These are phyloP conservation scores for Aspergillus novofumigatus DNA, from an alignment of 2,329 filamentous ascomycete genomes.

Conservation along the genomic window DNA sequence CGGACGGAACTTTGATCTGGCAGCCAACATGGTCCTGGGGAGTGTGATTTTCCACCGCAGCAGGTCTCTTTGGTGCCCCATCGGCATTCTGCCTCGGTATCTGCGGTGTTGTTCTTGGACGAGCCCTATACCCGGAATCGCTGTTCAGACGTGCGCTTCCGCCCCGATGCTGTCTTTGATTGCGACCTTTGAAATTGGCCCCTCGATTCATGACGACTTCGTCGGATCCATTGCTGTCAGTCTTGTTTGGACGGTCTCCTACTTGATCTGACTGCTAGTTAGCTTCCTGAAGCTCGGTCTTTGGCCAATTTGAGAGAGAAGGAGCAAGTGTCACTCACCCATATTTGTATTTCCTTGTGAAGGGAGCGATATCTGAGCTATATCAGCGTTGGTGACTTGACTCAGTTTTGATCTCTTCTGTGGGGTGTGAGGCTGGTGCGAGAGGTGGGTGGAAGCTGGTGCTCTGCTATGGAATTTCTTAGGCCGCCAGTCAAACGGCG, in stretches of 20 bases:
- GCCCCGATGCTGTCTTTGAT: not conserved
- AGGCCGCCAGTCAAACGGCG: not conserved
- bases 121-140: not conserved
- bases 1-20: not conserved
- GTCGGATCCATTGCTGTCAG: slow-evolving; percentile 17
- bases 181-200: not conserved
- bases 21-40: not conserved
- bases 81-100: not conserved
- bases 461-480: not conserved
- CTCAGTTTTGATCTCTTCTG: not conserved
- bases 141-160: not conserved
- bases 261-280: not conserved
- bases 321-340: not conserved
- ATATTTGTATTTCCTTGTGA: not conserved
- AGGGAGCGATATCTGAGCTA: not conserved
- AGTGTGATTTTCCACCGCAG: not conserved
- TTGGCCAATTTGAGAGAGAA: not conserved
- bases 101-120: not conserved
- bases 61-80: not conserved
- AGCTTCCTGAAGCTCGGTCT: not conserved
- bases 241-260: slow-evolving; percentile 1
- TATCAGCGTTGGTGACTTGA: not conserved
- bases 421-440: not conserved
- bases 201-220: slow-evolving; percentile 17
- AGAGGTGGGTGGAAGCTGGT: not conserved